Conservation (phyloP, 805 yeast genomes). For the Barnettozyma pratensis region DNA sequence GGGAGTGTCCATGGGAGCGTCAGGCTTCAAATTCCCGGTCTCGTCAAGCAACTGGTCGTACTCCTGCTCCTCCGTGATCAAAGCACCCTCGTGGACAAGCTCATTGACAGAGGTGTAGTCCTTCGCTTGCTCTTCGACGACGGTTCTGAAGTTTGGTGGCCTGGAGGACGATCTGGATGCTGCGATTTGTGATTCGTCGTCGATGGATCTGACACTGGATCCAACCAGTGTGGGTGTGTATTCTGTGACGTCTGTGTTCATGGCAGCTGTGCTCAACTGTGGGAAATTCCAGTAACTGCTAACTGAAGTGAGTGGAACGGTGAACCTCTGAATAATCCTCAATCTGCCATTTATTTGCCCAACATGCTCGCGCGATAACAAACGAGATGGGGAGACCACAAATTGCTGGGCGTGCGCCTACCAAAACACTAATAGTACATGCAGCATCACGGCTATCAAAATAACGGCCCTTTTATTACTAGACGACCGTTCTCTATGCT, state of each 20-base stretch:
- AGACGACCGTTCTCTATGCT: no score
- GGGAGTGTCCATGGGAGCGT: conserved; percentile 11
- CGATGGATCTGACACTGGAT: conserved; percentile 19
- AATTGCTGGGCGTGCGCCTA: not conserved
- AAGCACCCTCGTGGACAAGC: conserved; percentile 42
- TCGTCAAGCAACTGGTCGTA: conserved; percentile 48
- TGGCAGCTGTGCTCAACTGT: not conserved
- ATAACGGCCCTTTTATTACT: no score
- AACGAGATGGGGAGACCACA: not conserved
- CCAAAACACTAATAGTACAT: not conserved
- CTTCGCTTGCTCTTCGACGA: conserved; percentile 3
- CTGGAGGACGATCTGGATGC: conserved; percentile 16
- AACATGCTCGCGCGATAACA: not conserved
- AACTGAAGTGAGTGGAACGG: no score
- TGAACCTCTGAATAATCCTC: no score
- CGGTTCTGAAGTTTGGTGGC: conserved; percentile 3
- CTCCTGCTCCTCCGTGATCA: conserved; percentile 50
- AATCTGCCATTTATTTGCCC: no score
- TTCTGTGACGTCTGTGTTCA: not conserved
- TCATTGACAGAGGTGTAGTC: conserved; percentile 30
- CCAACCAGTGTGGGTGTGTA: conserved; percentile 21
- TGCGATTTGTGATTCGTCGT: conserved; percentile 9
- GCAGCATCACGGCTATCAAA: no score
- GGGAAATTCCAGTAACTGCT: not conserved
- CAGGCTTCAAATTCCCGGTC: conserved; percentile 43